phyloP scores from a whole-genome alignment of 1,284 basidiomycete species.

The Amylostereum chailletii region DNA sequence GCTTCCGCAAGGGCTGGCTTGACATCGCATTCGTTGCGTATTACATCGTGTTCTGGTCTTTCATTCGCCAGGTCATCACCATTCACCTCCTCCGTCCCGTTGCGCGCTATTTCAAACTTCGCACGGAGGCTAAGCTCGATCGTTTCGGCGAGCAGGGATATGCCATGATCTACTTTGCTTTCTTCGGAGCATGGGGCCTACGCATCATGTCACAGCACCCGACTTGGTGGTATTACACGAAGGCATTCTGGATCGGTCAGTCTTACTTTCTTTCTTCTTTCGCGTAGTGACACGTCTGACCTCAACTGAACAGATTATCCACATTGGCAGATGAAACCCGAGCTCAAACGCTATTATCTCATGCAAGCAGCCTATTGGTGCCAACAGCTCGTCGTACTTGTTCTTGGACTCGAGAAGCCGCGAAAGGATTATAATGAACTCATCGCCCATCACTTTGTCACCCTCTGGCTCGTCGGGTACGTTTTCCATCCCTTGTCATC shows the following conservation, averaged over 20 bases:
- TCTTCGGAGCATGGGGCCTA: constrained; percentile 69
- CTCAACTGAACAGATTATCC: constrained; percentile 58
- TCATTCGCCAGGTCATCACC: constrained; percentile 76
- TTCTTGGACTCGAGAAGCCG: constrained; percentile 85
- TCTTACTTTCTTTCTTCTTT: constrained; percentile 4
- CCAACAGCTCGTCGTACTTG: constrained; percentile 86
- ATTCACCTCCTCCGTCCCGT: constrained; percentile 65
- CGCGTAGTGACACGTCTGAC: not conserved
- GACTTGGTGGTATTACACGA: constrained; percentile 84
- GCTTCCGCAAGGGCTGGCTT: constrained; percentile 71
- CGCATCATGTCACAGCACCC: constrained; percentile 82
- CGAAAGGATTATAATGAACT: constrained; percentile 89
- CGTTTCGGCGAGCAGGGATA: constrained; percentile 91
- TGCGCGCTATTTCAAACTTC: constrained; percentile 65
- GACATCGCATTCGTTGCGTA: constrained; percentile 84
- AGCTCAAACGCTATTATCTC: constrained; percentile 90
- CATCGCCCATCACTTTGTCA: constrained; percentile 85
- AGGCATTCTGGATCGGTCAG: constrained; percentile 76
- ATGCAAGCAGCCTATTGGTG: constrained; percentile 89
- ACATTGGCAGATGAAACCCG: constrained; percentile 80
- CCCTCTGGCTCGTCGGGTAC: constrained; percentile 89
- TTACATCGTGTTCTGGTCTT: constrained; percentile 88
- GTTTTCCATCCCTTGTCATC: constrained; percentile 15
- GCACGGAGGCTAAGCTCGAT: constrained; percentile 59
- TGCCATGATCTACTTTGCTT: constrained; percentile 71